Base-by-base conservation (phyloP, 768 basidiomycete genomes). In the Tremella yokohamensis region DNA sequence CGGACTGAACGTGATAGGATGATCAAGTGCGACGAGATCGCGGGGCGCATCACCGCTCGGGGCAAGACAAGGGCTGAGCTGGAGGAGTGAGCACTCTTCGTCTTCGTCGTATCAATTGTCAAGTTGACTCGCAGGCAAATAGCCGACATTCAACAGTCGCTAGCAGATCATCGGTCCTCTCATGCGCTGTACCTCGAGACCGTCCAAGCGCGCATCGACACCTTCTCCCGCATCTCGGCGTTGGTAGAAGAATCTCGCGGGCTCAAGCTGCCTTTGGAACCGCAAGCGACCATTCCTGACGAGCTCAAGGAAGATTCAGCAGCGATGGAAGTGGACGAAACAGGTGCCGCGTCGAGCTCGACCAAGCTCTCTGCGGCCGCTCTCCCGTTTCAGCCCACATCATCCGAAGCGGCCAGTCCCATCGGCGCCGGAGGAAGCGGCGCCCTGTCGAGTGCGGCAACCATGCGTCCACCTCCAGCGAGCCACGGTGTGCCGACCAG, bases 1-100 rank as follows among this genome's bases (percentile, higher is more conserved):
- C 58, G 53, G 38, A 49, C 57, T 19, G 62, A 66, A 57, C 45
- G 69, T 40, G 65, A 69, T 57, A 56, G 61, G 49, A 56, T 58
- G 57, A 57, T 69, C 6, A 61, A 65, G 45, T 73, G 72, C 37
- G 72, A 73, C 57, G 65, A 64, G 52, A 62, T 73, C 15, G 69
- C 66, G 3, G 53, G 39, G 38, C 56, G 58, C 40, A 70, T 73
- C n/a, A 47, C 42, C 0, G 61, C 60, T 9, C 42, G 63, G 26
- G 61, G 61, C 3, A 68, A 61, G 53, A 56, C 51, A 6, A 51
- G 67, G 48, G 48, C 56, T 19, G 66, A 70, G 39, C 65, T 73
- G 11, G 66, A 69, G 29, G 69, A 68, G 72, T 73, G 47, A 60
- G 72, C 68, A 8, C 20, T 49, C 50, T 20, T 39, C 18, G n/a